Percentiles rank a stretch among this genome's conserved stretches.
Conservation (phyloP, 2,329 filamentous ascomycete species). For the Trichoderma koningiopsis region DNA sequence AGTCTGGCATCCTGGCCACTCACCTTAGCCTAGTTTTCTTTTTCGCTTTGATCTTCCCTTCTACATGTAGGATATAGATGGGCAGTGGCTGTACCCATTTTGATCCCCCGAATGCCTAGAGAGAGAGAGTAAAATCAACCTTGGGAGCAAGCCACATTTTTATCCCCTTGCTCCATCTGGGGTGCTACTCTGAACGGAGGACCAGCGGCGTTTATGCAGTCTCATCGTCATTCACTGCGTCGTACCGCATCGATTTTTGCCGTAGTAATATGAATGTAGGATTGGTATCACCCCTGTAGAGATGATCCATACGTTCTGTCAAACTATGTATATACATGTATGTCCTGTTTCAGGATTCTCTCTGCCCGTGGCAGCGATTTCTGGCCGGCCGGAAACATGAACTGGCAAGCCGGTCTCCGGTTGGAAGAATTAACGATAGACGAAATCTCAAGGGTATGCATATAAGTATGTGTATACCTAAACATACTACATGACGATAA, state of each 20-base stretch:
- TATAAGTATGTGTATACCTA: too few relatives aligned
- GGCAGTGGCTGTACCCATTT: background rate
- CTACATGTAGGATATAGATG: background rate
- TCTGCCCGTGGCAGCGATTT: background rate
- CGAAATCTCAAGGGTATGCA: background rate
- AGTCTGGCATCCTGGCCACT: background rate
- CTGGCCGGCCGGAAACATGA: background rate
- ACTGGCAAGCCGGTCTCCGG: background rate
- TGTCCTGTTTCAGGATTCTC: background rate
- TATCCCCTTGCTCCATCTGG: constrained; percentile 10
- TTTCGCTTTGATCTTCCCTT: background rate
- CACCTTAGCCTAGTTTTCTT: background rate
- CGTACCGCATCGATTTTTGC: background rate
- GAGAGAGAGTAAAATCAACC: background rate
- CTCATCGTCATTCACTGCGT: background rate
- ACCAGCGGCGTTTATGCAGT: background rate
- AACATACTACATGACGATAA: background rate
- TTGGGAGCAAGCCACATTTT: constrained; percentile 3
- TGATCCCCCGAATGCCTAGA: background rate
- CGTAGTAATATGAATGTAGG: background rate
- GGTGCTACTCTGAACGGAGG: background rate
- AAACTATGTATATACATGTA: background rate
- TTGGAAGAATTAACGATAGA: background rate
- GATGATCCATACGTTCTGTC: background rate
- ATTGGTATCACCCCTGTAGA: background rate